Evolutionary conservation across 805 yeast species (phyloP).

Genomic region (Hanseniaspora meyeri): DNA sequence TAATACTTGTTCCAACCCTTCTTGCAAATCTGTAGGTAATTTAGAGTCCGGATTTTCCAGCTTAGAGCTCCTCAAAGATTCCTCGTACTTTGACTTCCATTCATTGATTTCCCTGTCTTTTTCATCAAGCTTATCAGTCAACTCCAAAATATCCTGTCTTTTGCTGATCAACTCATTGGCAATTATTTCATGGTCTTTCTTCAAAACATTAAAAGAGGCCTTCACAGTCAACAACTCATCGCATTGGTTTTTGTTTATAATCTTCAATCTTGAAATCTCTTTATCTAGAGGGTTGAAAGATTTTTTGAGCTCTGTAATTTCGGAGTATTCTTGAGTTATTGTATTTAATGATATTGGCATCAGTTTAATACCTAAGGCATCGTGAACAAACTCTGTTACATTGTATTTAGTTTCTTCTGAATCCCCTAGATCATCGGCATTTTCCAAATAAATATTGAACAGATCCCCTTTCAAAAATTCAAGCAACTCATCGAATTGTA

Average conservation of each 20-base stretch:
- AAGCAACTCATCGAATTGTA: slow-evolving; percentile 66
- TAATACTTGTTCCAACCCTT: slow-evolving; percentile 48
- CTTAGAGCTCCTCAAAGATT: slow-evolving; percentile 16
- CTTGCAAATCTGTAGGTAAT: slow-evolving; percentile 32
- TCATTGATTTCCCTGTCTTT: slow-evolving; percentile 34
- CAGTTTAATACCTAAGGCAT: slow-evolving; percentile 59
- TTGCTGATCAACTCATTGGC: slow-evolving; percentile 80
- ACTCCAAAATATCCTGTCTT: slow-evolving; percentile 59
- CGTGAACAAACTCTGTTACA: slow-evolving; percentile 62
- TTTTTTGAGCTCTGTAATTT: slow-evolving; percentile 54
- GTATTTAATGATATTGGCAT: slow-evolving; percentile 60
- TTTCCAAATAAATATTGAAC: slow-evolving; percentile 34
- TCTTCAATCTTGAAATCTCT: slow-evolving; percentile 50
- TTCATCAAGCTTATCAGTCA: slow-evolving; percentile 62
- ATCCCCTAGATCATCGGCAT: not conserved
- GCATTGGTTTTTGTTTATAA: slow-evolving; percentile 59
- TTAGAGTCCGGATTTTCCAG: slow-evolving; percentile 27
- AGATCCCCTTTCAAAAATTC: slow-evolving; percentile 68
- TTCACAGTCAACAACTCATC: slow-evolving; percentile 65
- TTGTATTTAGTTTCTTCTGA: slow-evolving; percentile 30
- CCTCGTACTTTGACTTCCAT: slow-evolving; percentile 23
- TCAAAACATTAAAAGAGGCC: slow-evolving; percentile 52
- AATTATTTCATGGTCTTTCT: slow-evolving; percentile 70
- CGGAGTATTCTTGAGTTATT: slow-evolving; percentile 62
- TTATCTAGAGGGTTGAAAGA: slow-evolving; percentile 37